Base-by-base conservation (phyloP, 2,329 filamentous ascomycete genomes). In the Orbilia oligospora region DNA sequence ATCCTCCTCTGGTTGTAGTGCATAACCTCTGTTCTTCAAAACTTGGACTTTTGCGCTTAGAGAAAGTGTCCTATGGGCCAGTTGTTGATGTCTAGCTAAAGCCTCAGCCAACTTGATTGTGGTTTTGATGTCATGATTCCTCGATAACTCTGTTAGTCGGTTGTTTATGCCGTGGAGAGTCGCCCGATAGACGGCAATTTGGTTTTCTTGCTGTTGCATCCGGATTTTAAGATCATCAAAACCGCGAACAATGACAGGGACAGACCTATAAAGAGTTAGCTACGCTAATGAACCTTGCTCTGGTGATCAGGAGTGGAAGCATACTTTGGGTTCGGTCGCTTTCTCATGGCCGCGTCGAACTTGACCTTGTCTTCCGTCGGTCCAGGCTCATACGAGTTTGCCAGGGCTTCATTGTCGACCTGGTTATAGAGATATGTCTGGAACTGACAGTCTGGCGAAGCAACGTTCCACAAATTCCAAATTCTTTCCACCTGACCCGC, bases 361-460 rank as follows among this genome's bases (percentile, higher is more conserved):
- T 92, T 92, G 80, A 89, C 88, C 44, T 91, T 89, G 83, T 94
- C 90, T 83, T 96, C 93, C 81, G 89, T 87, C 0, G 90, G 86
- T 16, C 89, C 87, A 1, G 92, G 92, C 80, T 90, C 89, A 84
- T 92, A 94, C 84, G 92, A n/a, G 91, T 90, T 83, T 89, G 88
- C 66, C 89, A 88, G 82, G 92, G 76, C 79, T 30, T 82, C 81
- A 41, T 82, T 89, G 80, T 92, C 90, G 80, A 94, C 92, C 81
- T 92, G 90, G 85, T 96, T 96, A 87, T 96, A 97, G 84, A 96
- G 93, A 86, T 95, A 95, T 83, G 92, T 87, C 84, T 93, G 92
- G 86, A 96, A 93, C 30, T 89, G 89, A 82, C 92, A 94, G 83
- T 89, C 90, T 22, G 89, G 87, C 83, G 87, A 88, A 27, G 87